These are phyloP conservation scores for Gamsiella multidivaricata DNA, from an alignment of 192 early-diverging fungal genomes.

Conservation along the genomic window DNA sequence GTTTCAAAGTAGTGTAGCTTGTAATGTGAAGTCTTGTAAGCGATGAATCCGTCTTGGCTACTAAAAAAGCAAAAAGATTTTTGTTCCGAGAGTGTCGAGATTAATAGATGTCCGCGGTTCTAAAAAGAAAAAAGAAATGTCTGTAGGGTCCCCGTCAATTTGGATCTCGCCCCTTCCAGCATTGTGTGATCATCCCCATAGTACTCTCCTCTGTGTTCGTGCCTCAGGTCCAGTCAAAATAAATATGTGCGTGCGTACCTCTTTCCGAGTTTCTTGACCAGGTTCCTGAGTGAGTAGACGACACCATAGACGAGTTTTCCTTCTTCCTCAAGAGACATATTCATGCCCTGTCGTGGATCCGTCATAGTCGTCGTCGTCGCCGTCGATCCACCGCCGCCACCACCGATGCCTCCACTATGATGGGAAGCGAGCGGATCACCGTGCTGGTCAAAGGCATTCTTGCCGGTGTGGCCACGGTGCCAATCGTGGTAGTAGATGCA, in stretches of 20 bases:
- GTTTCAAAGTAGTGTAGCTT: constrained; percentile 94
- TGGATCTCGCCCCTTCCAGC: too few relatives aligned
- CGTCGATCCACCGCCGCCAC: constrained; percentile 44
- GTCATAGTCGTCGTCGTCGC: constrained; percentile 55
- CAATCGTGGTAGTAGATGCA: constrained; percentile 91
- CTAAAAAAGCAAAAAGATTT: not conserved
- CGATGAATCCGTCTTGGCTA: constrained; percentile 74
- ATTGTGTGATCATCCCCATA: too few relatives aligned
- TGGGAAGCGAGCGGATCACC: constrained; percentile 50
- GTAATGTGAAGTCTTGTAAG: constrained; percentile 86
- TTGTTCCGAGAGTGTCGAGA: not conserved
- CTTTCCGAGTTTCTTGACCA: constrained; percentile 82
- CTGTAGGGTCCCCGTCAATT: too few relatives aligned
- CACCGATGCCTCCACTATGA: constrained; percentile 24
- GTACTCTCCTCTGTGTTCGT: too few relatives aligned
- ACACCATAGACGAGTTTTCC: constrained; percentile 97
- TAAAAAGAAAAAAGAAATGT: too few relatives aligned
- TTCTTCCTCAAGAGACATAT: constrained; percentile 80
- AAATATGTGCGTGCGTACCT: constrained; percentile 43
- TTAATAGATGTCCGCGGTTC: too few relatives aligned
- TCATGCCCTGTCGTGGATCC: constrained; percentile 60
- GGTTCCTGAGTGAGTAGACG: constrained; percentile 89
- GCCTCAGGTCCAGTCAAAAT: too few relatives aligned
- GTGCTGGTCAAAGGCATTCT: constrained; percentile 40
- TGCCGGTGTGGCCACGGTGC: constrained; percentile 66